phyloP scores from a whole-genome alignment of 1,284 basidiomycete genomes.

The Mycosarcoma maydis region DNA sequence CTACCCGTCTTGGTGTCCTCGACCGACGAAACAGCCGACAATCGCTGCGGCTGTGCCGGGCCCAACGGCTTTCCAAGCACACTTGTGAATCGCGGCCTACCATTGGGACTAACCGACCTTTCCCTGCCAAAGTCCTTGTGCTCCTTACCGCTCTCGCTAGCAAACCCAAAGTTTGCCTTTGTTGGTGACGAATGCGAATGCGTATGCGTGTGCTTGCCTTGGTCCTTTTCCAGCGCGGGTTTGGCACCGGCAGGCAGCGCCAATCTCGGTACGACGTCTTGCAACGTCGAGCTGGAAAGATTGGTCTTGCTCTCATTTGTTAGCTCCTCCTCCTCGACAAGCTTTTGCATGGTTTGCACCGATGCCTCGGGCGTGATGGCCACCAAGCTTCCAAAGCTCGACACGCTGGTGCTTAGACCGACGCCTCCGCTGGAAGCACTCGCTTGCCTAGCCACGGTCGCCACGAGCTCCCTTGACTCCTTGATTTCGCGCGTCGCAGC shows the following conservation, averaged over 20 bases:
- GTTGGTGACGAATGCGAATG: no score
- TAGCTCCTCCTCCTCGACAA: neutral
- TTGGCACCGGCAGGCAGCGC: slow-evolving; percentile 21
- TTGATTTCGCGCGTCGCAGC: slow-evolving; percentile 55
- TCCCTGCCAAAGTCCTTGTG: slow-evolving; percentile 9
- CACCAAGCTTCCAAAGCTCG: slow-evolving; percentile 24
- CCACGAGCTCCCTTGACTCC: slow-evolving; percentile 51
- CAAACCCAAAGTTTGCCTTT: slow-evolving; percentile 39
- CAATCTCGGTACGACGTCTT: slow-evolving; percentile 35
- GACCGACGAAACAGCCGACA: slow-evolving; percentile 28
- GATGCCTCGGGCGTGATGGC: slow-evolving; percentile 25
- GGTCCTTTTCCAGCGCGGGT: slow-evolving; percentile 32
- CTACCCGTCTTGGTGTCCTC: neutral
- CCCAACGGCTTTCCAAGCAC: slow-evolving; percentile 54
- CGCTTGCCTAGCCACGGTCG: slow-evolving; percentile 25
- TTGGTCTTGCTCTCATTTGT: slow-evolving; percentile 18
- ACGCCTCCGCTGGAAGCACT: neutral
- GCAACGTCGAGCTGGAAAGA: slow-evolving; percentile 43
- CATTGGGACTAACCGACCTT: slow-evolving; percentile 43
- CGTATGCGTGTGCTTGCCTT: slow-evolving; percentile 26
- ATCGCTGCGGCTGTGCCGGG: slow-evolving; percentile 10
- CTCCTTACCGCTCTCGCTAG: slow-evolving; percentile 19
- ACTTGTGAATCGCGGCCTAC: slow-evolving; percentile 49
- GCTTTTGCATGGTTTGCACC: slow-evolving; percentile 7
- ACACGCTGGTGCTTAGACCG: slow-evolving; percentile 13